Conservation (phyloP, 2,329 filamentous ascomycete species). For the Cryoendolithus antarcticus region DNA sequence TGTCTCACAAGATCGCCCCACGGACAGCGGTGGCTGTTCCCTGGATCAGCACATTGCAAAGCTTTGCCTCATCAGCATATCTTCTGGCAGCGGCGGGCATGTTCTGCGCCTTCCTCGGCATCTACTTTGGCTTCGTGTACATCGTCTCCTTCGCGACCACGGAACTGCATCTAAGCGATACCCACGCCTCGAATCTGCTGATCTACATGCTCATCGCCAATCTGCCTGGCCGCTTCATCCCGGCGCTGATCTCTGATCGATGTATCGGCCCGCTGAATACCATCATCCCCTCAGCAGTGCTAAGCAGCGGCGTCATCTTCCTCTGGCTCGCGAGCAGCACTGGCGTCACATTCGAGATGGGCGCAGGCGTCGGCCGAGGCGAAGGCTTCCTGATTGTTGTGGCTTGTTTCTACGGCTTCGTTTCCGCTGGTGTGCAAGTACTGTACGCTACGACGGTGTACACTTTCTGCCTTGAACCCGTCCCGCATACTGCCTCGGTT, state of each 20-base stretch:
- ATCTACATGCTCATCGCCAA: slow-evolving; percentile 22
- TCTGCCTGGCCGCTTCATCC: slow-evolving; percentile 21
- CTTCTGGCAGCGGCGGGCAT: slow-evolving; percentile 17
- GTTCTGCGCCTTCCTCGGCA: slow-evolving; percentile 22
- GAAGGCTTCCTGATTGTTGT: slow-evolving; percentile 14
- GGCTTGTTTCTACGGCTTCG: slow-evolving; percentile 23
- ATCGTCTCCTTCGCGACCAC: slow-evolving; percentile 18
- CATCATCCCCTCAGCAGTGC: slow-evolving; percentile 27
- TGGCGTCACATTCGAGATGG: slow-evolving; percentile 3
- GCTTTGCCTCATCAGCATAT: slow-evolving; percentile 9
- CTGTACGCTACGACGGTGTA: slow-evolving; percentile 17
- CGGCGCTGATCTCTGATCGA: slow-evolving; percentile 18
- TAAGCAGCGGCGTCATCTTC: slow-evolving; percentile 37
- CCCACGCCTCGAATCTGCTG: slow-evolving; percentile 17
- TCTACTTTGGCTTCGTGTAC: slow-evolving; percentile 25
- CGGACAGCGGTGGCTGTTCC: not conserved
- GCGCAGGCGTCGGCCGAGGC: slow-evolving; percentile 1
- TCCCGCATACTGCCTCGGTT: not conserved
- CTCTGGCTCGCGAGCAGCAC: slow-evolving; percentile 34
- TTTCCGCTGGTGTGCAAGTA: slow-evolving; percentile 20
- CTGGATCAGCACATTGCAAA: not conserved
- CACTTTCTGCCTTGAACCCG: slow-evolving; percentile 11
- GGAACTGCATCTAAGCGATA: slow-evolving; percentile 14
- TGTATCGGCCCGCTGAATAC: slow-evolving; percentile 25
- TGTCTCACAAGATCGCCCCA: slow-evolving; percentile 2